Conservation (phyloP, 345 rosid species). For the Eucalyptus erythrocorys region DNA sequence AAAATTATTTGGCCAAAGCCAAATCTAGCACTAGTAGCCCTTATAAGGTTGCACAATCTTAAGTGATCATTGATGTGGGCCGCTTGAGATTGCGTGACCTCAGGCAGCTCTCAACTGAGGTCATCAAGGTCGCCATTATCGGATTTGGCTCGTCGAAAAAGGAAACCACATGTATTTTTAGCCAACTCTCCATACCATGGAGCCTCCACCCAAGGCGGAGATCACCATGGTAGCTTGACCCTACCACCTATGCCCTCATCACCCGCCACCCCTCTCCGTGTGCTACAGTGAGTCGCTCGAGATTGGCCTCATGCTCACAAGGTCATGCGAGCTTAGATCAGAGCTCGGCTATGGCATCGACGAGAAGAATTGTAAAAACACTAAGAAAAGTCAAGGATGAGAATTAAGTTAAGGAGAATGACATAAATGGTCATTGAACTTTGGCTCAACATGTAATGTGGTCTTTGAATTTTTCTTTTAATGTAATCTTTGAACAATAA, state of each 20-base stretch:
- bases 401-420: neutral
- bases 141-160: accelerated
- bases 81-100: neutral
- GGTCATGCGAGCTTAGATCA: neutral
- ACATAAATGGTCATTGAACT: no score
- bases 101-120: accelerated
- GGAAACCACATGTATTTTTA: neutral
- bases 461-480: accelerated
- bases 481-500: accelerated
- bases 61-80: neutral
- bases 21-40: neutral
- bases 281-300: neutral
- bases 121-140: neutral
- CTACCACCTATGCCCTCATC: neutral
- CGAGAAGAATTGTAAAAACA: neutral
- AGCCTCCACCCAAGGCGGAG: neutral
- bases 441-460: accelerated
- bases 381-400: neutral
- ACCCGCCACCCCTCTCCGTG: neutral
- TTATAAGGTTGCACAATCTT: neutral
- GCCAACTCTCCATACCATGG: neutral
- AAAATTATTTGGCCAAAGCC: neutral
- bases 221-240: neutral
- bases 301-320: neutral
- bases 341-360: neutral